Evolutionary conservation across 1,139 yeast species (phyloP), one percentile per base, ranked within the genome.

Genomic region (Martiniozyma asiatica): DNA sequence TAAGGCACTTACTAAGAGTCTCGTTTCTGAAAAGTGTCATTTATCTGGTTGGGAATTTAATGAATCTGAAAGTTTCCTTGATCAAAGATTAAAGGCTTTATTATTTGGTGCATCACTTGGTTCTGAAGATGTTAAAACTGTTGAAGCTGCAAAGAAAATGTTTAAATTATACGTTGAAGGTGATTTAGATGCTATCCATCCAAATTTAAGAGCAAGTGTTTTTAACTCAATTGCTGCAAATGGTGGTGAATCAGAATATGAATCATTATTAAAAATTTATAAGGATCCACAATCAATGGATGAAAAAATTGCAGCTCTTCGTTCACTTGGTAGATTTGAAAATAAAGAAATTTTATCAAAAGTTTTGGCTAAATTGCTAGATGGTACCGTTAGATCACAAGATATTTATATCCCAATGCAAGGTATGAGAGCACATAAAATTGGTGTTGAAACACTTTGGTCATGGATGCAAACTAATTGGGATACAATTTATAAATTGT

Each of bases 341-440:
- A 68, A 76, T 41, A 58, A 62, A 5, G 63, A 61, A 27, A 59
- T 81, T 33, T 63, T 79, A 38, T 58, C 68, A 42, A 74, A 71
- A 55, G 73, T 84, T 10, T 60, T 79, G 31, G 64, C 57, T 4
- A 62, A 68, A 47, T 55, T 81, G 40, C 64, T 81, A 39, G 75
- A 80, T 49, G 75, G 84, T 21, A 70, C 77, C 21, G 65, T 85
- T 41, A 76, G 80, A 49, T 61, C 72, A 19, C 97, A 87, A 61
- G 97, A 87, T 55, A 69, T 81, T 35, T 75, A 74, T 52, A 68
- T 77, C 39, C 85, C 93, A 44, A 63, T 87, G 68, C 68, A 61
- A 39, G 85, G 92, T 24, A 59, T 82, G 57, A 63, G 78, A 46
- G 49, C 68, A 12, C 74, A 73, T 47, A 62, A 58, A 35, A 63